A percentile compares a stretch with the other conserved stretches of the same genome.
Conservation (phyloP, 805 yeast species). For the Wickerhamomyces bovis region DNA sequence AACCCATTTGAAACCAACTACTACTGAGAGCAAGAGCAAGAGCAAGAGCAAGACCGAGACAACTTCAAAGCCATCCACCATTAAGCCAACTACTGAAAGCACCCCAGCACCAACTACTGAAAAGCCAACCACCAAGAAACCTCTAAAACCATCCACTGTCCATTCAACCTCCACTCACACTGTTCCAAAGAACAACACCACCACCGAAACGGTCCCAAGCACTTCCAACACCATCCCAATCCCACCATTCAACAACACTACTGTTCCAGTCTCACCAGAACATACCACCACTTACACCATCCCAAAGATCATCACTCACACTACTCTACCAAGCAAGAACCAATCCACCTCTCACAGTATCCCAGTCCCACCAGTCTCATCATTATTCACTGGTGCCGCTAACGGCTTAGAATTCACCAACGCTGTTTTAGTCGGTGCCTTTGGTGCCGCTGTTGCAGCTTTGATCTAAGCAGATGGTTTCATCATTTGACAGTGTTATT, state of each 20-base stretch:
- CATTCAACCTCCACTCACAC: neutral
- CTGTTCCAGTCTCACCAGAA: neutral
- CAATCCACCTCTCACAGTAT: neutral
- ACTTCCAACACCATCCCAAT: neutral
- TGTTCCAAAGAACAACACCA: neutral
- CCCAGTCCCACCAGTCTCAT: slow-evolving; percentile 5
- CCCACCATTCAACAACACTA: neutral
- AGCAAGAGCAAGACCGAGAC: neutral
- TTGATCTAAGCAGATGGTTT: neutral
- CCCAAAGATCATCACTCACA: neutral
- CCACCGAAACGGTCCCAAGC: neutral
- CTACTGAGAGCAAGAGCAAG: neutral
- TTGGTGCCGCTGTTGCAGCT: slow-evolving; percentile 3
- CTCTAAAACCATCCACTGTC: neutral
- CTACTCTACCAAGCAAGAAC: neutral
- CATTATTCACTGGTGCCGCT: slow-evolving; percentile 8
- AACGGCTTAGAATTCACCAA: slow-evolving; percentile 4
- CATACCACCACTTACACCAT: neutral
- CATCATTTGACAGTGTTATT: neutral
- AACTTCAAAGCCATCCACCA: neutral
- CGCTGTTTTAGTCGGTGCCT: slow-evolving; percentile 2
- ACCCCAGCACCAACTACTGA: neutral
- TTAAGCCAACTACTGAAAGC: neutral
- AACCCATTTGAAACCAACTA: neutral
- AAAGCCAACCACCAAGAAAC: neutral